Evolutionary conservation across 2,329 filamentous ascomycete species (phyloP), one percentile per base, ranked within the genome.

Genomic region (Mycosphaerelloides madeirae): DNA sequence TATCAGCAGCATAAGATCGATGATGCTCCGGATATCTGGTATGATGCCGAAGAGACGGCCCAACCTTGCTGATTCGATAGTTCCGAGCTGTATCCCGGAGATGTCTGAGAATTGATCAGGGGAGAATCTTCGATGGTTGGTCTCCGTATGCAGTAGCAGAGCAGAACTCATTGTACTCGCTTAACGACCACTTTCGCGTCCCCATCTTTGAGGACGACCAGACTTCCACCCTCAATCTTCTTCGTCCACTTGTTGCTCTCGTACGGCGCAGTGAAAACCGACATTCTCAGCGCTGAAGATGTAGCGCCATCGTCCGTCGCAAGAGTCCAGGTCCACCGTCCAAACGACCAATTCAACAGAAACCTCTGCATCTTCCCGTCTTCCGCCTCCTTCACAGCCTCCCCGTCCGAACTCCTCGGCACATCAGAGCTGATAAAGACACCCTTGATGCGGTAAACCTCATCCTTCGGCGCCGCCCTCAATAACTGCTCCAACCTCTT

Each of bases 261-360:
- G 51, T 83, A 84, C 29, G 82, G 75, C 3, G 82, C 85, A 16
- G 87, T 71, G 11, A 91, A 84, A 46, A 91, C 72, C 0, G 86
- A 90, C 80, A 90, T 84, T 41, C 85, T 75, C 53, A 88, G 65
- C 13, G 75, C 67, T 1, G 74, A 65, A 36, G 83, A 70, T 29
- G 72, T 67, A 9, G 31, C 14, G 6, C 45, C 48, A 9, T 53
- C 53, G 1, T 52, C 43, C 5, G 49, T 41, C 1, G 59, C 61
- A 1, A 65, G 56, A 3, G 82, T 69, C 61, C 91, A 95, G 0
- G 82, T 95, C 91, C 93, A 98, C 22, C 93, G 78, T 1, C 89
- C 89, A 68, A 98, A 98, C 0, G 93, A 93, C 93, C 93, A 98
- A 65, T 98, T 98, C 48, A 98, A 77, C 34, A 98, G 95, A 63